phyloP scores from a whole-genome alignment of 164 flowering plant genomes.

The Litsea cubeba region DNA sequence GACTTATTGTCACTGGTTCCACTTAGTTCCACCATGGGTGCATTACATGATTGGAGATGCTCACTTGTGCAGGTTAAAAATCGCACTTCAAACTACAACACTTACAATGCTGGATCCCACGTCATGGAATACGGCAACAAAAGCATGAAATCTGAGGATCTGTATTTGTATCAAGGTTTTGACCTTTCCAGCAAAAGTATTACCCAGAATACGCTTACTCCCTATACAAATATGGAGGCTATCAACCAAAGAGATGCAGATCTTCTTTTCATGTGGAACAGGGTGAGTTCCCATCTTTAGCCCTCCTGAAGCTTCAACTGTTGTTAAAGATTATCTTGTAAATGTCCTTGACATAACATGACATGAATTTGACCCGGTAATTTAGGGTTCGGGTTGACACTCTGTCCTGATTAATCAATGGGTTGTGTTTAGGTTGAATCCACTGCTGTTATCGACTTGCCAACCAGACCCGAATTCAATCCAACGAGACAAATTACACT shows the following conservation, averaged over 20 bases:
- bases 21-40: too few species aligned
- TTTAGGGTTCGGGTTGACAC: too few species aligned
- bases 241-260: slow-evolving; percentile 96
- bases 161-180: slow-evolving; percentile 78
- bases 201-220: slow-evolving; percentile 23
- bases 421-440: too few species aligned
- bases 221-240: slow-evolving; percentile 32
- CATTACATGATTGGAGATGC: too few species aligned
- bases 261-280: slow-evolving; percentile 67
- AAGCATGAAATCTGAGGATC: slow-evolving; percentile 57
- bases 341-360: too few species aligned
- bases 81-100: slow-evolving; percentile 71
- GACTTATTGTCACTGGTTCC: too few species aligned
- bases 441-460: too few species aligned
- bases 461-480: too few species aligned
- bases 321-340: too few species aligned
- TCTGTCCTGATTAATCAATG: too few species aligned
- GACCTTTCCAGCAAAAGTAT: slow-evolving; percentile 54
- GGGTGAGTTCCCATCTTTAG: slow-evolving; percentile 32
- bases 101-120: slow-evolving; percentile 76
- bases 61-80: slow-evolving; percentile 50
- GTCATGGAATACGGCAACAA: slow-evolving; percentile 90
- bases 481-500: too few species aligned
- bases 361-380: too few species aligned
- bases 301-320: neutral